These are phyloP conservation scores for Debaryomycetaceae sp. DNA, from an alignment of 1,139 yeast genomes.

Conservation along the genomic window DNA sequence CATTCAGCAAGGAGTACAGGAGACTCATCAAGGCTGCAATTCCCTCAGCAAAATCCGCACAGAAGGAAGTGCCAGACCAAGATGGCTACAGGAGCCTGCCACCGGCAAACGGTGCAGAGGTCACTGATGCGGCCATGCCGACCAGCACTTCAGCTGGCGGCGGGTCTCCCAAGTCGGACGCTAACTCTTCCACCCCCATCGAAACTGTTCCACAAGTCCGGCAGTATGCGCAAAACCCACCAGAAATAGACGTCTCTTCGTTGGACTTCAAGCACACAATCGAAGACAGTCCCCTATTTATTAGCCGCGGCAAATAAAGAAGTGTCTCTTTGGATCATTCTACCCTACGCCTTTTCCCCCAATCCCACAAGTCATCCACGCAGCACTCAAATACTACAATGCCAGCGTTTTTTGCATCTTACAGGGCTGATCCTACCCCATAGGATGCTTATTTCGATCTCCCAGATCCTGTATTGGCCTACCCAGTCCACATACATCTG, in stretches of 20 bases:
- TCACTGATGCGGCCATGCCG: too few species aligned
- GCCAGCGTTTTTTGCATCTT: too few species aligned
- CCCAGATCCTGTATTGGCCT: too few species aligned
- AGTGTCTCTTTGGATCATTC: too few species aligned
- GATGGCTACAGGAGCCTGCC: background rate
- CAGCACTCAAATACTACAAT: too few species aligned
- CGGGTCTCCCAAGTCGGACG: background rate
- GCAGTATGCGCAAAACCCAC: background rate
- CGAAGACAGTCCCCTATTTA: conserved; percentile 7
- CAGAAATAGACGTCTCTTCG: background rate
- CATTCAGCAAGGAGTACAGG: conserved; percentile 50
- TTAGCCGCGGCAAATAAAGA: background rate
- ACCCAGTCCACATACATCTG: too few species aligned
- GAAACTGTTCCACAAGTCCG: background rate
- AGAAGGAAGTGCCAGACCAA: conserved; percentile 8
- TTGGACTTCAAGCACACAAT: conserved; percentile 7
- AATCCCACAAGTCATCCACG: too few species aligned
- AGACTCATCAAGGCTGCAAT: conserved; percentile 50
- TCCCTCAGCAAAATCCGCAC: conserved; percentile 18
- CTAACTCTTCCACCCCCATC: background rate
- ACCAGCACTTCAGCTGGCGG: background rate
- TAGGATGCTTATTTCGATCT: too few species aligned
- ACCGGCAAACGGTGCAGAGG: too few species aligned
- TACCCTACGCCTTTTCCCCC: too few species aligned
- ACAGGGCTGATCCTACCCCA: too few species aligned